These are phyloP conservation scores for Stylosanthes scabra DNA, from an alignment of 331 rosid genomes.

Conservation along the genomic window DNA sequence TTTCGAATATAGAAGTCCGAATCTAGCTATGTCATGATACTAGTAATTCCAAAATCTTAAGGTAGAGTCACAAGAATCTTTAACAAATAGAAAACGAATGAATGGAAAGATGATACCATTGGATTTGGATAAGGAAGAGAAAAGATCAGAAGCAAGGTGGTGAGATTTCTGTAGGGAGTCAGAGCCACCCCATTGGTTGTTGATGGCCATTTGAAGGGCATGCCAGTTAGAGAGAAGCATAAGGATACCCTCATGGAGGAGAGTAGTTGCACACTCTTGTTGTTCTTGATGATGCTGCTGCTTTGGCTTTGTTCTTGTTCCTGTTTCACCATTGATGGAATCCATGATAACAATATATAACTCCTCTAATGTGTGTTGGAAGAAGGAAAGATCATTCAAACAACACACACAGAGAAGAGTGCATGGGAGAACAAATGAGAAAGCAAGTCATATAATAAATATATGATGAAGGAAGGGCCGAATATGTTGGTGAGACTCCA, in stretches of 20 bases:
- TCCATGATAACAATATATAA: slow-evolving; percentile 52
- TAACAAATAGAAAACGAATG: no score
- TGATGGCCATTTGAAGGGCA: slow-evolving; percentile 77
- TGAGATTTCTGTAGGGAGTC: slow-evolving; percentile 70
- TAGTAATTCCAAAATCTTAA: no score
- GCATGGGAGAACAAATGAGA: not conserved
- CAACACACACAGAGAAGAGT: slow-evolving; percentile 33
- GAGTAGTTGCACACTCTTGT: not conserved
- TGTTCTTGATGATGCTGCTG: not conserved
- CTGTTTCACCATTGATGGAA: slow-evolving; percentile 18
- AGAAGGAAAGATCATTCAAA: slow-evolving; percentile 5
- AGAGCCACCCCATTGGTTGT: slow-evolving; percentile 74
- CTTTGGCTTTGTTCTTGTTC: no score
- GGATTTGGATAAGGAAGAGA: slow-evolving; percentile 63
- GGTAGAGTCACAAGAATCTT: no score
- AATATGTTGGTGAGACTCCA: no score
- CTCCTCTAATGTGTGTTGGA: slow-evolving; percentile 23
- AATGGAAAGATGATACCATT: slow-evolving; percentile 38
- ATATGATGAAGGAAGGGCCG: no score
- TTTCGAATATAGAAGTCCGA: no score
- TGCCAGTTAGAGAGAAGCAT: slow-evolving; percentile 69
- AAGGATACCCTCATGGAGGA: slow-evolving; percentile 39
- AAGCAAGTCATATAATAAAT: no score
- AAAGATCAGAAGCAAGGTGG: slow-evolving; percentile 59
- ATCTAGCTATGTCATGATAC: no score